A percentile compares a stretch with the other conserved stretches of the same genome.
Conservation (phyloP, 768 basidiomycete species). For the Fistulinella prunicolor region DNA sequence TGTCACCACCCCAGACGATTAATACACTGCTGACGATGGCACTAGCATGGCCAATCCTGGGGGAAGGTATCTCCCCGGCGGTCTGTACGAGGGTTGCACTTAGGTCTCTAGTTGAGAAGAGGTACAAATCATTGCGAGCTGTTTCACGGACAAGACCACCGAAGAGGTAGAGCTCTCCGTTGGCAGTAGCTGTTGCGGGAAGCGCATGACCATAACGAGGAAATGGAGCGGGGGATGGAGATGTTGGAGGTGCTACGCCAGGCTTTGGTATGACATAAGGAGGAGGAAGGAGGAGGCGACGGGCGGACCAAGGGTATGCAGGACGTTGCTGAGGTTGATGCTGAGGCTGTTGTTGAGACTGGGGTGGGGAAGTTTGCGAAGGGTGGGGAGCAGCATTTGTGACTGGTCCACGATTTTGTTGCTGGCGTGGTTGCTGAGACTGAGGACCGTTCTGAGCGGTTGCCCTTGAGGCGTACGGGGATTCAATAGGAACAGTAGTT, state of each 20-base stretch:
- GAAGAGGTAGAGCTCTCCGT: constrained; percentile 93
- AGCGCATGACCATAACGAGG: constrained; percentile 96
- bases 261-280: constrained; percentile 64
- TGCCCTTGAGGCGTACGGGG: constrained; percentile 3
- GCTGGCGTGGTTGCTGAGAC: constrained; percentile 36
- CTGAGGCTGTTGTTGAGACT: constrained; percentile 32
- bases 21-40: constrained; percentile 94
- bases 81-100: constrained; percentile 83
- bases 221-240: constrained; percentile 84
- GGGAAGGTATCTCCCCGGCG: constrained; percentile 80
- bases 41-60: constrained; percentile 94
- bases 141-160: constrained; percentile 93
- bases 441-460: constrained; percentile 25
- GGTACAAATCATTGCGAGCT: constrained; percentile 89
- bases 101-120: constrained; percentile 79
- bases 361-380: constrained; percentile 31
- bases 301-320: constrained; percentile 82
- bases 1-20: constrained; percentile 98
- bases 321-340: constrained; percentile 46
- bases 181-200: constrained; percentile 69
- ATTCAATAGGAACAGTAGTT: constrained; percentile 2
- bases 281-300: constrained; percentile 66
- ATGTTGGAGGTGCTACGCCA: constrained; percentile 57
- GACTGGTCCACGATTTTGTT: constrained; percentile 35
- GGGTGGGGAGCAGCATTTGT: constrained; percentile 28